Base-by-base conservation (phyloP, 164 flowering plant genomes). In the Kalanchoe fedtschenkoi region DNA sequence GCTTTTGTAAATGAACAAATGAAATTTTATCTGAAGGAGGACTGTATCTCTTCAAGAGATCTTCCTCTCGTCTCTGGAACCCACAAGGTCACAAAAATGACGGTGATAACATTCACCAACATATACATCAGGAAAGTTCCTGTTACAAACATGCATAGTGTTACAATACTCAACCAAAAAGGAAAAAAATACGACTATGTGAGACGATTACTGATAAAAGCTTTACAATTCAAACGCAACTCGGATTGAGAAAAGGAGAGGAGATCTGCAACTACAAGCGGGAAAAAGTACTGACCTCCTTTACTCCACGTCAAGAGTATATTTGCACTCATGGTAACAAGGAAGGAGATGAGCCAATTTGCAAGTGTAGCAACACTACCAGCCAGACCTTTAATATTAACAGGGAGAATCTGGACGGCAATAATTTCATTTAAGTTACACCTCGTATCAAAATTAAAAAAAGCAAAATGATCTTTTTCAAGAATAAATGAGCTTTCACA, bases 321-420 rank as follows among this genome's bases (percentile, higher is more conserved):
- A 59, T 84, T 84, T 13, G 88, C 88, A 62, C 86, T 83, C 88
- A 83, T 73, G 33, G 91, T 85, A 33, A 85, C 69, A 41, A 73
- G 56, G 74, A 77, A 85, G 17, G 86, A 70, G 28, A 61, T 69
- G 34, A 78, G 67, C 91, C 88, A 85, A 60, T 85, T 85, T 57
- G 70, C 69, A 57, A 85, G 75, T 38, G 91, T 89, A 34, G 98
- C 98, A 26, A 77, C 60, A 64, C 97, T 89, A 62, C 97, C 98
- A 46, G 90, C 98, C 43, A 92, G 89, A 8, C 97, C 73, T 76
- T 92, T 92, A 7, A 92, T 88, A 58, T 78, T 89, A 60, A 89
- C 72, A 1, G 98, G 98, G 65, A 92, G 93, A 65, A 91, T 86
- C 98, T 89, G 83, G 66, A 66, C 63, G 14, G 28, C 47, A 35